Percentiles rank a stretch among this genome's conserved stretches.
Conservation (phyloP, 768 basidiomycete species). For the Mrakia blollopis region DNA sequence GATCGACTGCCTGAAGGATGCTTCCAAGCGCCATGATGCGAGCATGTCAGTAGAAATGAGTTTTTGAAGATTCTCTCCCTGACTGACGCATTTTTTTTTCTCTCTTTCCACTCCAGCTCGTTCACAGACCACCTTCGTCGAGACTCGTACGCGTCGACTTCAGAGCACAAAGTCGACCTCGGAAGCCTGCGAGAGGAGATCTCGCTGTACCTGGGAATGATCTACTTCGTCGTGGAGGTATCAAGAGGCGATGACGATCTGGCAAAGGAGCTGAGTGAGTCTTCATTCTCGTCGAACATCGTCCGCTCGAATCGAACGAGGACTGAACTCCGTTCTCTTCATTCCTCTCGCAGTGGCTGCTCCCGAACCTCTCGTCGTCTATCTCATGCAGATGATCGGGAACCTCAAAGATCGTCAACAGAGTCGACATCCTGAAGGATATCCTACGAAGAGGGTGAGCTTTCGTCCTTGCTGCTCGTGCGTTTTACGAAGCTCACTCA, state of each 20-base stretch:
- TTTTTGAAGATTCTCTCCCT: background rate
- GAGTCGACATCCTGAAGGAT: constrained; percentile 50
- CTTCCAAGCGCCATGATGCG: constrained; percentile 77
- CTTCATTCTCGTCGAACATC: background rate
- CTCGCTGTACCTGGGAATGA: constrained; percentile 74
- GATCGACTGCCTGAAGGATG: constrained; percentile 83
- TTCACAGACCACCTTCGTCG: background rate
- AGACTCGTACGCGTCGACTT: constrained; percentile 9
- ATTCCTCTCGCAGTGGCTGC: background rate
- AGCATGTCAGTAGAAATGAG: constrained; percentile 54
- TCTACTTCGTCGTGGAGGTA: constrained; percentile 90
- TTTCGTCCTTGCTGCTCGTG: background rate
- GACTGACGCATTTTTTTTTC: too few species aligned
- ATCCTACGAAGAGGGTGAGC: constrained; percentile 92
- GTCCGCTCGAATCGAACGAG: background rate
- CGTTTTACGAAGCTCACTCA: constrained; percentile 1
- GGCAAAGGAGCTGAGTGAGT: constrained; percentile 91
- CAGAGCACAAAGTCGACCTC: background rate
- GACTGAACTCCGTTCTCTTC: background rate
- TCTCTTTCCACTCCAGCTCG: background rate
- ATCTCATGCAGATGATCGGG: constrained; percentile 26
- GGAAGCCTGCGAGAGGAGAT: constrained; percentile 2
- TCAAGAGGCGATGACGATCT: constrained; percentile 92
- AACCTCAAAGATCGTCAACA: constrained; percentile 29
- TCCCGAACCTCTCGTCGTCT: constrained; percentile 64